Conservation (phyloP, 2,329 filamentous ascomycete species). For the Thielaviopsis euricoi region DNA sequence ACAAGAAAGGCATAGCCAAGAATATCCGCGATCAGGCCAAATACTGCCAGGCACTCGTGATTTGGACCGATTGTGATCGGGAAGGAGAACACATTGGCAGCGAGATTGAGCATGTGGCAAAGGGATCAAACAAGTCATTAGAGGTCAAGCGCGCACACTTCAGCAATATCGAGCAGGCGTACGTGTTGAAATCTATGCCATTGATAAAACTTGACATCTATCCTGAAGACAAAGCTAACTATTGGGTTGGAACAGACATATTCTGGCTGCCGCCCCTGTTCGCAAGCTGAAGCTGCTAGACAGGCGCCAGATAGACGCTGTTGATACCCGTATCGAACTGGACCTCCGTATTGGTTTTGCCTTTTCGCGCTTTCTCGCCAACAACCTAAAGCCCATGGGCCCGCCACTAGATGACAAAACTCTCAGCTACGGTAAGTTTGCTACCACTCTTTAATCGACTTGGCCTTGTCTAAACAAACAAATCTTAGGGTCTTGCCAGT, state of each 20-base stretch:
- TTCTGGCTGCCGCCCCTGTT: constrained; percentile 54
- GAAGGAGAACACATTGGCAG: constrained; percentile 94
- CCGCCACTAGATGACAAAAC: constrained; percentile 46
- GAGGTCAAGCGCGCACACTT: constrained; percentile 77
- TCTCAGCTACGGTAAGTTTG: constrained; percentile 60
- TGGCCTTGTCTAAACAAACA: not conserved
- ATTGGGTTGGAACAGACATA: constrained; percentile 41
- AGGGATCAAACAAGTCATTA: constrained; percentile 54
- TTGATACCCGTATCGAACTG: constrained; percentile 76
- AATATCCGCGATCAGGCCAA: constrained; percentile 73
- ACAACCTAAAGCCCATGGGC: constrained; percentile 57
- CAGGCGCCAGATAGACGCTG: constrained; percentile 71
- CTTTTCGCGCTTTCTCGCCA: constrained; percentile 77
- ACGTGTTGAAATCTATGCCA: constrained; percentile 19
- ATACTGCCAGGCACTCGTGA: constrained; percentile 60
- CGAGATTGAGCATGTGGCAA: constrained; percentile 72
- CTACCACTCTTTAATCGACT: too few relatives aligned
- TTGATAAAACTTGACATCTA: not conserved
- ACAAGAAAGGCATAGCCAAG: constrained; percentile 63
- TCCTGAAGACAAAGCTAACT: not conserved
- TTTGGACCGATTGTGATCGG: constrained; percentile 97
- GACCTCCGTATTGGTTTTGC: constrained; percentile 84
- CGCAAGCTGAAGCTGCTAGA: constrained; percentile 63
- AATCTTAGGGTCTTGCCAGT: constrained; percentile 73
- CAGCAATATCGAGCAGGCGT: constrained; percentile 90